Evolutionary conservation across 1,284 basidiomycete species (phyloP).

Genomic region (Chondrostereum purpureum): DNA sequence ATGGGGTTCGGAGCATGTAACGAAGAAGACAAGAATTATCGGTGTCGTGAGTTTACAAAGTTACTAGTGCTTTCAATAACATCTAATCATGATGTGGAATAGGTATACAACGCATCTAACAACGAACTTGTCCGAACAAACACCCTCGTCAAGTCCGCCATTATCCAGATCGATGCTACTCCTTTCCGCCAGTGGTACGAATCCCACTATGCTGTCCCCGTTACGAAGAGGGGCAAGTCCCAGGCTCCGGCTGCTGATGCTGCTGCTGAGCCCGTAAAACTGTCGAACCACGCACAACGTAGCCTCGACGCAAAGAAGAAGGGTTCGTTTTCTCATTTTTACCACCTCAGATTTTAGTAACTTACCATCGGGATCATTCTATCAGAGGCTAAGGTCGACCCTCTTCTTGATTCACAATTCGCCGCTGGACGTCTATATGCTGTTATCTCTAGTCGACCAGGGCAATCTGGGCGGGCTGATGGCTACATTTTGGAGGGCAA

Average conservation of each 20-base stretch:
- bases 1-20: constrained; percentile 90
- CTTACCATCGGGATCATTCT: too few relatives aligned
- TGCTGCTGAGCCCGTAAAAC: constrained; percentile 63
- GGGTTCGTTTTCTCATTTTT: constrained; percentile 37
- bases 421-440: constrained; percentile 88
- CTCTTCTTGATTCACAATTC: constrained; percentile 81
- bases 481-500: constrained; percentile 96
- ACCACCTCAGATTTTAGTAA: constrained; percentile 4
- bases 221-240: constrained; percentile 80
- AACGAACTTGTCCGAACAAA: constrained; percentile 98
- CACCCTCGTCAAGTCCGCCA: constrained; percentile 91
- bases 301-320: constrained; percentile 85
- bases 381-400: constrained; percentile 83
- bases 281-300: constrained; percentile 85
- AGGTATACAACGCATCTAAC: constrained; percentile 98
- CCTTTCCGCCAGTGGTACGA: constrained; percentile 99
- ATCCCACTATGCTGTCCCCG: constrained; percentile 90
- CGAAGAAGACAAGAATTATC: constrained; percentile 91
- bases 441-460: constrained; percentile 84
- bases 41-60: constrained; percentile 87
- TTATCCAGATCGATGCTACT: constrained; percentile 93
- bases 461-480: constrained; percentile 90
- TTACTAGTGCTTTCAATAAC: not conserved
- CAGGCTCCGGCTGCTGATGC: constrained; percentile 35
- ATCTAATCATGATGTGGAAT: constrained; percentile 7